These are phyloP conservation scores for Kuraishia piskuri DNA, from an alignment of 805 yeast genomes.

Conservation along the genomic window DNA sequence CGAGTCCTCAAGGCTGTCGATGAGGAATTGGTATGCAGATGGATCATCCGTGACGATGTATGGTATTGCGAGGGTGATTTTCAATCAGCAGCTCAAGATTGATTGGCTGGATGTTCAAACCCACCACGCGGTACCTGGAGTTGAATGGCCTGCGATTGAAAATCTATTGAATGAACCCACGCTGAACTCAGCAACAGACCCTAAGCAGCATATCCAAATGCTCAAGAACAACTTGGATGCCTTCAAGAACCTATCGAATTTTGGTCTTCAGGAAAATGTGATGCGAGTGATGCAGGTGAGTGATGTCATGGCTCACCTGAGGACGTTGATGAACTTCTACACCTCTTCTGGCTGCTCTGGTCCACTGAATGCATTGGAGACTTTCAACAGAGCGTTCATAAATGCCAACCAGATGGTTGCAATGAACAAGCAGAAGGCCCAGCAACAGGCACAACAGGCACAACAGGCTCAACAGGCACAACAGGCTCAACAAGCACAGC, in stretches of 20 bases:
- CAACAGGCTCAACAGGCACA: no score
- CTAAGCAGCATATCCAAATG: background rate
- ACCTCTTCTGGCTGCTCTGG: background rate
- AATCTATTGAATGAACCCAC: background rate
- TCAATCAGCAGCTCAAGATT: conserved; percentile 54
- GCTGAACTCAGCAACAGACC: background rate
- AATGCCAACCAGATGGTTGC: background rate
- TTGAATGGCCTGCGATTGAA: conserved; percentile 5
- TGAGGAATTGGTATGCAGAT: conserved; percentile 50
- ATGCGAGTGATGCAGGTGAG: conserved; percentile 68
- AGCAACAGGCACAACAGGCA: background rate
- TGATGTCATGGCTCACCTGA: conserved; percentile 68
- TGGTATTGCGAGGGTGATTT: conserved; percentile 53
- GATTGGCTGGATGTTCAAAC: conserved; percentile 60
- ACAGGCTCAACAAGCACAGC: background rate
- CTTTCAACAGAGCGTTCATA: conserved; percentile 1
- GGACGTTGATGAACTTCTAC: conserved; percentile 41
- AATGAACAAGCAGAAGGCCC: background rate
- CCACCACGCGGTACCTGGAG: conserved; percentile 5
- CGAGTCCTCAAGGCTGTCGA: conserved; percentile 41
- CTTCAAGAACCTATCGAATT: conserved; percentile 37
- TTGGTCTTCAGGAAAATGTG: conserved; percentile 58
- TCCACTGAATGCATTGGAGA: conserved; percentile 2
- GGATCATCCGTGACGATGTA: conserved; percentile 59
- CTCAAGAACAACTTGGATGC: conserved; percentile 27